These are phyloP conservation scores for Crucibulum laeve DNA, from an alignment of 768 basidiomycete species.

Conservation along the genomic window DNA sequence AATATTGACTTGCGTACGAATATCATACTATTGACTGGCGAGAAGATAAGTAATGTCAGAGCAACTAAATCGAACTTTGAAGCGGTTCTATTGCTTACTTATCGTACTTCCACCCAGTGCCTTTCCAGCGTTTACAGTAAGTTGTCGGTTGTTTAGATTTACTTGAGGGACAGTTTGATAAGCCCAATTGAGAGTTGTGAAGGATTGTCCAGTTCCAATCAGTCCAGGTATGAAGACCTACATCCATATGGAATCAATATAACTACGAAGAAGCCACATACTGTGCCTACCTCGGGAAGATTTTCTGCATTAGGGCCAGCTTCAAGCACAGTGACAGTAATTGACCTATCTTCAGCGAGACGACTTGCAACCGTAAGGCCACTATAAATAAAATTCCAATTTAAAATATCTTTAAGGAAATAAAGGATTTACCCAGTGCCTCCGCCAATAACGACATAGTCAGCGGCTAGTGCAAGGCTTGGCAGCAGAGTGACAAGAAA, in stretches of 20 bases:
- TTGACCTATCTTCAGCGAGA: conserved; percentile 22
- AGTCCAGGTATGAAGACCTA: conserved; percentile 26
- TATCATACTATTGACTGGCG: conserved; percentile 41
- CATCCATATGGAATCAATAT: not conserved
- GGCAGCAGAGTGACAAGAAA: too few relatives aligned
- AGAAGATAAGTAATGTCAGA: not conserved
- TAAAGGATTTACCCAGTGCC: conserved; percentile 20
- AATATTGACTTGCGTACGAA: conserved; percentile 14
- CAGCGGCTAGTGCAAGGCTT: too few relatives aligned
- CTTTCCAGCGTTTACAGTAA: conserved; percentile 34
- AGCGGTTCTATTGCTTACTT: conserved; percentile 13
- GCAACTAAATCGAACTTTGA: not conserved
- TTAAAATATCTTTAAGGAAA: not conserved
- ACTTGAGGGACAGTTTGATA: conserved; percentile 42
- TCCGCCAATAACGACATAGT: conserved; percentile 29
- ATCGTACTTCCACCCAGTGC: conserved; percentile 58
- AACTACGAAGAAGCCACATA: not conserved
- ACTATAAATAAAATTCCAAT: conserved; percentile 8
- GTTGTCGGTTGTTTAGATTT: conserved; percentile 29
- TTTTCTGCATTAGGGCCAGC: conserved; percentile 33
- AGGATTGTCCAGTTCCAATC: conserved; percentile 20
- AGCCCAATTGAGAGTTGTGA: conserved; percentile 44
- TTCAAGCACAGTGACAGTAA: conserved; percentile 29
- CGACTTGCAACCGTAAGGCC: conserved; percentile 31
- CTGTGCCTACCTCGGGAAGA: conserved; percentile 26